Conservation (phyloP, 2,329 filamentous ascomycete species). For the Penicillium sp. region DNA sequence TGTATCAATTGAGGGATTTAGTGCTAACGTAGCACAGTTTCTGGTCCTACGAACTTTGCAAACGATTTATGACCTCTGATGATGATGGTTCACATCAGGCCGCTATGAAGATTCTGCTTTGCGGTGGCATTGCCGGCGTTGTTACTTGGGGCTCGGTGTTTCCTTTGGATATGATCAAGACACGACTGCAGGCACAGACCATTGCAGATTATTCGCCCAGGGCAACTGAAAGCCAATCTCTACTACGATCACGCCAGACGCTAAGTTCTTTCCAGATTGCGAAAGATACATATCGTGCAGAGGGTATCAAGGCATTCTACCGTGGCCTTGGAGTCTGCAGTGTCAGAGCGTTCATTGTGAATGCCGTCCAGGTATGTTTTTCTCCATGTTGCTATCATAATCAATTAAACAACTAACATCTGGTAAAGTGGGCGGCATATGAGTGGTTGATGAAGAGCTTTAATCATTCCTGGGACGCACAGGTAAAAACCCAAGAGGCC, state of each 20-base stretch:
- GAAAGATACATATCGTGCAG: conserved; percentile 61
- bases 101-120: conserved; percentile 68
- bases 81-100: conserved; percentile 48
- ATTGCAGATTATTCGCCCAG: conserved; percentile 17
- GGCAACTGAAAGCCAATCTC: conserved; percentile 24
- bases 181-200: conserved; percentile 76
- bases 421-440: conserved; percentile 75
- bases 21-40: conserved; percentile 53
- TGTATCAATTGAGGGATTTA: conserved; percentile 7
- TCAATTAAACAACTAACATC: conserved; percentile 8
- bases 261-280: conserved; percentile 63
- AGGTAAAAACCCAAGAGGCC: not conserved
- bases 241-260: conserved; percentile 18
- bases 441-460: conserved; percentile 72
- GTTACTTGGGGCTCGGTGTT: conserved; percentile 89
- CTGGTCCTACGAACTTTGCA: conserved; percentile 81
- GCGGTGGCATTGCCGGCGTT: conserved; percentile 82
- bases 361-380: conserved; percentile 66
- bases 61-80: conserved; percentile 53
- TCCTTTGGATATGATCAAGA: conserved; percentile 89
- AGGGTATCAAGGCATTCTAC: conserved; percentile 65
- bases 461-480: conserved; percentile 19
- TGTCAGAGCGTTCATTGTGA: conserved; percentile 82
- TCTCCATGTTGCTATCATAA: not conserved
- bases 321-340: conserved; percentile 77